Evolutionary conservation across 805 yeast species (phyloP).

Genomic region (Saccharomyces mikatae): DNA sequence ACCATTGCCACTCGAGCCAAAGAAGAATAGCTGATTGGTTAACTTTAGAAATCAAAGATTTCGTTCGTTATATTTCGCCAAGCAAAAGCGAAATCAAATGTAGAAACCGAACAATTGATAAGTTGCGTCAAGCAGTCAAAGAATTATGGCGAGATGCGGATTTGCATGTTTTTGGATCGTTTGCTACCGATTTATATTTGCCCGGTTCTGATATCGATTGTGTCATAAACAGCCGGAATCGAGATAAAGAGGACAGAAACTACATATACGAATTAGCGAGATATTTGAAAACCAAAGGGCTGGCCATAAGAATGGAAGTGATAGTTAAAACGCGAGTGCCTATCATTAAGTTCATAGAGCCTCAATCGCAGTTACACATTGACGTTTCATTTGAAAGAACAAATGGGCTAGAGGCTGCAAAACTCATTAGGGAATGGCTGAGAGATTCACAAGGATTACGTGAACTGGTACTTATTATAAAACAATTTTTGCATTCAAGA

Average conservation of each 20-base stretch:
- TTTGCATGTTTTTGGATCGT: constrained; percentile 85
- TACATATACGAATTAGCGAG: constrained; percentile 68
- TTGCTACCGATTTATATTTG: constrained; percentile 86
- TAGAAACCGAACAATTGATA: constrained; percentile 59
- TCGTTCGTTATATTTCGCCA: constrained; percentile 80
- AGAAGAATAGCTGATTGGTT: constrained; percentile 80
- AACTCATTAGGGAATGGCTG: constrained; percentile 68
- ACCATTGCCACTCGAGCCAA: constrained; percentile 69
- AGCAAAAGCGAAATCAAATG: constrained; percentile 59
- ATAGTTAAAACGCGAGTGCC: constrained; percentile 91
- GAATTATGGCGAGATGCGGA: constrained; percentile 71
- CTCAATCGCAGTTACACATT: constrained; percentile 58
- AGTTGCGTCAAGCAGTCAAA: constrained; percentile 45
- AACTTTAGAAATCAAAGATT: constrained; percentile 76
- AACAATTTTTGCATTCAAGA: constrained; percentile 76
- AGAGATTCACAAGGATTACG: constrained; percentile 66
- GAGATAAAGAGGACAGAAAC: constrained; percentile 52
- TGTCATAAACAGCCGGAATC: constrained; percentile 63
- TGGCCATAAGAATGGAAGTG: constrained; percentile 72
- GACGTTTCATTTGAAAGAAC: constrained; percentile 86
- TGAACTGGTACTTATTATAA: constrained; percentile 72
- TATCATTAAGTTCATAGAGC: constrained; percentile 82
- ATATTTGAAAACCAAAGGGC: constrained; percentile 47
- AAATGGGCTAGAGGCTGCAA: constrained; percentile 79
- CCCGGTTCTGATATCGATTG: constrained; percentile 96